phyloP scores from a whole-genome alignment of 2,329 filamentous ascomycete species.

The Fusarium dimerum region DNA sequence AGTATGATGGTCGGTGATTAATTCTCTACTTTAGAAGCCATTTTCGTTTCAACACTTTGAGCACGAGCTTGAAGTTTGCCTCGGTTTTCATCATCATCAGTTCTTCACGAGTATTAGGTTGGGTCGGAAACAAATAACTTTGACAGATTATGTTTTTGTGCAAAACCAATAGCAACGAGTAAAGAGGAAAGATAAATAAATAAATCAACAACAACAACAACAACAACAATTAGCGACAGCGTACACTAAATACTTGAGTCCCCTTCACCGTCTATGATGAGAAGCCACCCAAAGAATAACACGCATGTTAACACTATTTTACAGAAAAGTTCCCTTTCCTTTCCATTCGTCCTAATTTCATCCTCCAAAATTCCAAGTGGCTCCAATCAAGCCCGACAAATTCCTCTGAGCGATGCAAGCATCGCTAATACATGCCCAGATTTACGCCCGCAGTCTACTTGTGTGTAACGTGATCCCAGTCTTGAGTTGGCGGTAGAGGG shows the following conservation, averaged over 20 bases:
- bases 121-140: background rate
- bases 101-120: background rate
- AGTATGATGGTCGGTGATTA: too few species aligned
- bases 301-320: constrained; percentile 52
- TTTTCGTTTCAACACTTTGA: too few species aligned
- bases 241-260: constrained; percentile 45
- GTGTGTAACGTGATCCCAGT: constrained; percentile 16
- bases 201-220: too few species aligned
- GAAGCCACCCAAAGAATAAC: constrained; percentile 41
- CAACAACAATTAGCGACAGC: constrained; percentile 38
- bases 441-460: constrained; percentile 24
- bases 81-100: too few species aligned
- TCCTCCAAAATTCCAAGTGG: constrained; percentile 17
- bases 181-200: constrained; percentile 13
- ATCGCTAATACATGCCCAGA: constrained; percentile 14
- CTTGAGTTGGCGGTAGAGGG: constrained; percentile 13
- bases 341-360: constrained; percentile 24
- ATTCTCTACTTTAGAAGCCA: too few species aligned
- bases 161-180: background rate
- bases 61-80: too few species aligned
- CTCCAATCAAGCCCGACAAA: constrained; percentile 24
- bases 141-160: background rate
- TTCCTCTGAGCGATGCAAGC: constrained; percentile 17
- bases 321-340: constrained; percentile 39
- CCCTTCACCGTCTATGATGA: constrained; percentile 50